A percentile compares a stretch with the other conserved stretches of the same genome.
These are phyloP conservation scores for Penicillium paradoxum DNA, from an alignment of 495 filamentous ascomycete genomes.

Conservation along the genomic window DNA sequence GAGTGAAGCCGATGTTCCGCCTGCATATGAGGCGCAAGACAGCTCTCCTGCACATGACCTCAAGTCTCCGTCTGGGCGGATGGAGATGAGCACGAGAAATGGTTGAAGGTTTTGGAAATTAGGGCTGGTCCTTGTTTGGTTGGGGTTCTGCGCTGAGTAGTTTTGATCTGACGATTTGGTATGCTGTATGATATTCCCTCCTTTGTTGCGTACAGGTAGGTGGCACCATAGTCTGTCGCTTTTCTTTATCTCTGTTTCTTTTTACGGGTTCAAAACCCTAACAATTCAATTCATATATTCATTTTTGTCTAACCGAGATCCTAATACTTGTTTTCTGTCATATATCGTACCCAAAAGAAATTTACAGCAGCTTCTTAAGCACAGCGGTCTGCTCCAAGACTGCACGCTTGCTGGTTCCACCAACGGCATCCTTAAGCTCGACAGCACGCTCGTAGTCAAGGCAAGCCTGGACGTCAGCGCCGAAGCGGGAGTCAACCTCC, in stretches of 20 bases:
- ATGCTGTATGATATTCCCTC: not conserved
- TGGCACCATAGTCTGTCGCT: not conserved
- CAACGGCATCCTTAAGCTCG: constrained; percentile 74
- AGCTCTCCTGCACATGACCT: not conserved
- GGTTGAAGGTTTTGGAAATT: not conserved
- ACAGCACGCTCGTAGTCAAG: constrained; percentile 87
- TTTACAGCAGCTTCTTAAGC: constrained; percentile 48
- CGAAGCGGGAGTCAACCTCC: constrained; percentile 70
- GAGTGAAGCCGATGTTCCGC: constrained; percentile 6
- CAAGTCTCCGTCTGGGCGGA: constrained; percentile 12
- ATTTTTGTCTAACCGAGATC: constrained; percentile 27
- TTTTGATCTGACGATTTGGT: not conserved
- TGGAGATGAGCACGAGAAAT: not conserved
- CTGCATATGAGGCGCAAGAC: constrained; percentile 14
- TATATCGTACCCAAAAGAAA: constrained; percentile 8
- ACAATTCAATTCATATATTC: constrained; percentile 1
- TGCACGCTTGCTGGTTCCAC: constrained; percentile 71
- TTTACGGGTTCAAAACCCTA: not conserved
- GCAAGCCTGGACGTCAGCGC: constrained; percentile 63
- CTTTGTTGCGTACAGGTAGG: not conserved
- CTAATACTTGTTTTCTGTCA: constrained; percentile 1
- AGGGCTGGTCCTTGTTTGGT: not conserved
- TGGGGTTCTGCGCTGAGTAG: not conserved
- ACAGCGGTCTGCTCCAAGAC: constrained; percentile 76
- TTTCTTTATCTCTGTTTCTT: too few species aligned